A percentile compares a stretch with the other conserved stretches of the same genome.
These are phyloP conservation scores for Drechmeria coniospora DNA, from an alignment of 2,329 filamentous ascomycete species.

Conservation along the genomic window DNA sequence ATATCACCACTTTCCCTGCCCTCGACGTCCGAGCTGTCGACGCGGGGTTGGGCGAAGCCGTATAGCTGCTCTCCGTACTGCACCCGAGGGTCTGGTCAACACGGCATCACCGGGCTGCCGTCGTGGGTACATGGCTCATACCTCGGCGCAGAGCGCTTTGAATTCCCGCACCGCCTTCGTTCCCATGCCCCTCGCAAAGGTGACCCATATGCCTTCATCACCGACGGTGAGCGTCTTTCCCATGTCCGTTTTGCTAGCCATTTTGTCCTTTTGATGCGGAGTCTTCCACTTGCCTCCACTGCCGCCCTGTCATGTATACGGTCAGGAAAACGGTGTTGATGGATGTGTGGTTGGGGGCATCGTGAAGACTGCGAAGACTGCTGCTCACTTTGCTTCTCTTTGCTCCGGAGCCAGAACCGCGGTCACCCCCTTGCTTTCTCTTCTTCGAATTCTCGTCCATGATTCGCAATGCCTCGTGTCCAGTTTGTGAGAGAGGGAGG, in stretches of 20 bases:
- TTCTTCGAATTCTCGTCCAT: conserved; percentile 20
- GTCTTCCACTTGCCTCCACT: conserved; percentile 46
- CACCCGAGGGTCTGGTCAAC: conserved; percentile 4
- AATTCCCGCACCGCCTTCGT: conserved; percentile 54
- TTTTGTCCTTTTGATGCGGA: conserved; percentile 38
- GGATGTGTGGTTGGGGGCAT: too few species aligned
- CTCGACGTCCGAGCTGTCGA: conserved; percentile 19
- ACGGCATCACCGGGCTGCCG: not conserved
- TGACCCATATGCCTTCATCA: conserved; percentile 64
- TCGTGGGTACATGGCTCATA: conserved; percentile 16
- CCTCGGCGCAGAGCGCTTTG: conserved; percentile 48
- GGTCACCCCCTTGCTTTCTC: conserved; percentile 20
- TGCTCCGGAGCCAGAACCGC: too few species aligned
- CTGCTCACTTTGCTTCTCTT: conserved; percentile 25
- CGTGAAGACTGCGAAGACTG: not conserved
- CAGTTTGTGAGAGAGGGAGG: too few species aligned
- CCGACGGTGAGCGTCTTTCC: conserved; percentile 44
- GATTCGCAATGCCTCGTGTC: too few species aligned
- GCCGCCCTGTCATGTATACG: too few species aligned
- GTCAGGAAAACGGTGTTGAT: too few species aligned
- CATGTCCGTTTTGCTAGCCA: conserved; percentile 23
- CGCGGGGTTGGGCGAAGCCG: conserved; percentile 25
- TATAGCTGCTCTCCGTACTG: conserved; percentile 53
- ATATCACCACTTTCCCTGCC: conserved; percentile 45
- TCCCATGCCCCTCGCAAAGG: conserved; percentile 58